Percentiles rank a stretch among this genome's conserved stretches.
phyloP scores from a whole-genome alignment of 805 yeast genomes.

The Barnettozyma sp. region DNA sequence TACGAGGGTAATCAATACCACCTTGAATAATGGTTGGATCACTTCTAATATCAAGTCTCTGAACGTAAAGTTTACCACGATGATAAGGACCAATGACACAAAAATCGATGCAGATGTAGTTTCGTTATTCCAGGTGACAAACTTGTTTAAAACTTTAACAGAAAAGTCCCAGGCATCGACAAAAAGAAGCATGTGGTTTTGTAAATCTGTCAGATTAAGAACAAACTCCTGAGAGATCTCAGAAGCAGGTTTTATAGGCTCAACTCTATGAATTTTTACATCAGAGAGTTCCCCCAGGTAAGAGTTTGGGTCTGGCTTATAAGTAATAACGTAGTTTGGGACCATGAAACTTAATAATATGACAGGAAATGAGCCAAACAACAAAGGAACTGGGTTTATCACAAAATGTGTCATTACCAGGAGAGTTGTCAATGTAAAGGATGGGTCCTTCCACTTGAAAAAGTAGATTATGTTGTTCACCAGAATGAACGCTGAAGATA shows the following conservation, averaged over 20 bases:
- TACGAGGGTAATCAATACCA: slow-evolving; percentile 30
- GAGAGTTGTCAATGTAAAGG: slow-evolving; percentile 52
- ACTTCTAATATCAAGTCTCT: slow-evolving; percentile 23
- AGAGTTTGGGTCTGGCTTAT: slow-evolving; percentile 49
- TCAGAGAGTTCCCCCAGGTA: not conserved
- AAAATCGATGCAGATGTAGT: slow-evolving; percentile 48
- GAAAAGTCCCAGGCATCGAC: slow-evolving; percentile 55
- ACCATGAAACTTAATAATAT: slow-evolving; percentile 50
- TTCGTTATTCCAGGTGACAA: slow-evolving; percentile 61
- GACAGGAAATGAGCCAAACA: slow-evolving; percentile 48
- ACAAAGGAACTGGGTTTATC: slow-evolving; percentile 47
- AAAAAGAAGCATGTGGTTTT: slow-evolving; percentile 68
- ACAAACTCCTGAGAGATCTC: slow-evolving; percentile 74
- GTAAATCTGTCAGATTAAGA: slow-evolving; percentile 74
- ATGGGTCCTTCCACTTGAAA: slow-evolving; percentile 58
- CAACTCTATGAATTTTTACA: not conserved
- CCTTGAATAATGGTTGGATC: slow-evolving; percentile 31
- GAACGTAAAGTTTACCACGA: slow-evolving; percentile 26
- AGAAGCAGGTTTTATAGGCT: slow-evolving; percentile 51
- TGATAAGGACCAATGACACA: slow-evolving; percentile 30
- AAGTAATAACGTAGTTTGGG: slow-evolving; percentile 56
- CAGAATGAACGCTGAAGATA: slow-evolving; percentile 53
- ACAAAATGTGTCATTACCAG: slow-evolving; percentile 44
- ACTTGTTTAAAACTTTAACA: slow-evolving; percentile 41
- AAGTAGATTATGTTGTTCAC: slow-evolving; percentile 51